Evolutionary conservation across 176 grass and related monocot species (phyloP).

Genomic region (Musa beccarii): DNA sequence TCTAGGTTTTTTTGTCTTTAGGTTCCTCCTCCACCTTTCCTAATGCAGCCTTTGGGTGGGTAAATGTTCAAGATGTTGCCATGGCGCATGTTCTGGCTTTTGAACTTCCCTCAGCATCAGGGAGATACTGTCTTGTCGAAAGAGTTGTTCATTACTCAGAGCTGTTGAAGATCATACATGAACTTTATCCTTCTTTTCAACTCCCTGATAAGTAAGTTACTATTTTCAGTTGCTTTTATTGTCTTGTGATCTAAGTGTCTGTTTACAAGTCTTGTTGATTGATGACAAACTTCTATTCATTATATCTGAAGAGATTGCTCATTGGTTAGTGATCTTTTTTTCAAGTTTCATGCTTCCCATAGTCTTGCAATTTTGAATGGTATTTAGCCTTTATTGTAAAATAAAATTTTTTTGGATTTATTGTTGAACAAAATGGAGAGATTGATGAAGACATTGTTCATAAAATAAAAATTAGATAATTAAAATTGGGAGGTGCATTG

Average conservation of each 20-base stretch:
- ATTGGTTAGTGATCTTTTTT: neutral
- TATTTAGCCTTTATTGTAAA: too few relatives aligned
- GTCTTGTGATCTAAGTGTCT: neutral
- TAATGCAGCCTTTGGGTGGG: neutral
- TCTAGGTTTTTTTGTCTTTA: neutral
- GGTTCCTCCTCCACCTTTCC: neutral
- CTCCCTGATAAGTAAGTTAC: neutral
- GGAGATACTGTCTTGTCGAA: neutral
- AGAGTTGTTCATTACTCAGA: conserved; percentile 2
- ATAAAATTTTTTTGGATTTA: too few relatives aligned
- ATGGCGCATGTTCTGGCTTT: neutral
- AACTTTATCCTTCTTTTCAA: neutral
- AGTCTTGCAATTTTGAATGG: too few relatives aligned
- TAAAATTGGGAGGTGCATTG: too few relatives aligned
- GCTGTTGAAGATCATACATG: neutral
- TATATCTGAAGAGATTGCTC: neutral
- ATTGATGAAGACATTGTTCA: too few relatives aligned
- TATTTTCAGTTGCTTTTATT: neutral
- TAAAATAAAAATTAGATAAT: too few relatives aligned
- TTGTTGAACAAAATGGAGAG: too few relatives aligned
- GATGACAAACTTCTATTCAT: neutral
- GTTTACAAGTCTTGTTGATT: neutral
- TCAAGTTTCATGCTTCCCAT: too few relatives aligned
- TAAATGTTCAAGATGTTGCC: neutral
- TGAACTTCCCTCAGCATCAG: neutral